Percentiles rank a stretch among this genome's conserved stretches.
Evolutionary conservation across 1,284 basidiomycete species (phyloP).

Genomic region (Puccinia polysora): DNA sequence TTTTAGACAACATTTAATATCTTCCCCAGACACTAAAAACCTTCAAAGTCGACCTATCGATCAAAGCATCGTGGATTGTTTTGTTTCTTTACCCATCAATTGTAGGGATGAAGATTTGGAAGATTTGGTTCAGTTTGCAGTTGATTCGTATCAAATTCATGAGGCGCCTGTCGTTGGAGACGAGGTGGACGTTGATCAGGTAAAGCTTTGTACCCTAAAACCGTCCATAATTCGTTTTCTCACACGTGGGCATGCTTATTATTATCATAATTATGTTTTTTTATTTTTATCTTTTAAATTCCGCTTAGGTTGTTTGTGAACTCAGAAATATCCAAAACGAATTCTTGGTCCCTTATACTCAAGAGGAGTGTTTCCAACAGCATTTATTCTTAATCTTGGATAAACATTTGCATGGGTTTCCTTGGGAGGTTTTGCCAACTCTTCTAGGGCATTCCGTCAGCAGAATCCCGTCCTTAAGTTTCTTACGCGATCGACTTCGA

Average conservation of each 20-base stretch:
- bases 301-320: conserved; percentile 60
- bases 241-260: neutral
- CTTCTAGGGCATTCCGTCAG: conserved; percentile 78
- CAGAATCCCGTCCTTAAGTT: conserved; percentile 81
- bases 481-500: conserved; percentile 68
- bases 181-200: conserved; percentile 85
- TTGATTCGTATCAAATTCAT: conserved; percentile 89
- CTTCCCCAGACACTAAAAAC: conserved; percentile 62
- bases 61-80: conserved; percentile 72
- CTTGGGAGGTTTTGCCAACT: conserved; percentile 92
- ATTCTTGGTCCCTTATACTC: conserved; percentile 48
- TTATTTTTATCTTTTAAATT: neutral
- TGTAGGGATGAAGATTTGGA: conserved; percentile 90
- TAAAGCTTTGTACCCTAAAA: conserved; percentile 53
- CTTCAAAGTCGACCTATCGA: conserved; percentile 60
- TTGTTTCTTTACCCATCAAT: conserved; percentile 72
- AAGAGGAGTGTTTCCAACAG: conserved; percentile 45
- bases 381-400: conserved; percentile 88
- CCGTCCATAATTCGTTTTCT: neutral
- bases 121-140: conserved; percentile 86
- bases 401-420: conserved; percentile 79
- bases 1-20: conserved; percentile 55
- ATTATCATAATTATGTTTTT: neutral
- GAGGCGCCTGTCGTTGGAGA: conserved; percentile 82
- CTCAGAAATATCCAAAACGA: conserved; percentile 56